Conservation (phyloP, 345 rosid species). For the Aegle marmelos region DNA sequence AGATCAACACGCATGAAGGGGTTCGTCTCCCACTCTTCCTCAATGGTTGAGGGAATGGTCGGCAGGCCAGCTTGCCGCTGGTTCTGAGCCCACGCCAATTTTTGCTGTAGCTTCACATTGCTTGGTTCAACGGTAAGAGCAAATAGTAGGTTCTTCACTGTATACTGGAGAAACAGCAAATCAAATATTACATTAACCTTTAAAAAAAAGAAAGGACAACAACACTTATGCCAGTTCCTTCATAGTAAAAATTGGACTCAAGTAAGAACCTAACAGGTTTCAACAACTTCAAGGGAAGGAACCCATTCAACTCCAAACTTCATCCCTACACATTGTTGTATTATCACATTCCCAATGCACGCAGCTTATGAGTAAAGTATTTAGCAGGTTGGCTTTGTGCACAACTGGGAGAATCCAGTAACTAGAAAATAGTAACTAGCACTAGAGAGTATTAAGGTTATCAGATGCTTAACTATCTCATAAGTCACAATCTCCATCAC, state of each 20-base stretch:
- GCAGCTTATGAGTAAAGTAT: neutral
- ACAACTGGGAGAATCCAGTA: neutral
- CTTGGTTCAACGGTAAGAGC: slow-evolving; percentile 74
- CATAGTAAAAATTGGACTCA: neutral
- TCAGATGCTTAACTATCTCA: neutral
- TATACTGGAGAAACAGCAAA: slow-evolving; percentile 53
- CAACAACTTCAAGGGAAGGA: neutral
- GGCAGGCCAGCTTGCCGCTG: slow-evolving; percentile 70
- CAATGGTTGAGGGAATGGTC: slow-evolving; percentile 83
- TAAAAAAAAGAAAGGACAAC: neutral
- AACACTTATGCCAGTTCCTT: neutral
- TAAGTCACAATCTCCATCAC: neutral
- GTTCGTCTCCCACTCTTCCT: slow-evolving; percentile 80
- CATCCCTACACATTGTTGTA: neutral
- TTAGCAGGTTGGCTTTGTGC: neutral
- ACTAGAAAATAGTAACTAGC: neutral
- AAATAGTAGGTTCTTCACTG: slow-evolving; percentile 88
- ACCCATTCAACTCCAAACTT: neutral
- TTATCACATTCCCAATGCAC: neutral
- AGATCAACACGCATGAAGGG: slow-evolving; percentile 81
- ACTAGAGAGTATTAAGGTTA: neutral
- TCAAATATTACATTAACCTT: slow-evolving; percentile 3
- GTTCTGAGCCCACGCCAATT: slow-evolving; percentile 75
- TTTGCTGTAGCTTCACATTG: slow-evolving; percentile 61
- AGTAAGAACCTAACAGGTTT: neutral